A percentile compares a stretch with the other conserved stretches of the same genome.
phyloP scores from a whole-genome alignment of 805 yeast genomes.

The Yamadazyma takamatsuzukensis region DNA sequence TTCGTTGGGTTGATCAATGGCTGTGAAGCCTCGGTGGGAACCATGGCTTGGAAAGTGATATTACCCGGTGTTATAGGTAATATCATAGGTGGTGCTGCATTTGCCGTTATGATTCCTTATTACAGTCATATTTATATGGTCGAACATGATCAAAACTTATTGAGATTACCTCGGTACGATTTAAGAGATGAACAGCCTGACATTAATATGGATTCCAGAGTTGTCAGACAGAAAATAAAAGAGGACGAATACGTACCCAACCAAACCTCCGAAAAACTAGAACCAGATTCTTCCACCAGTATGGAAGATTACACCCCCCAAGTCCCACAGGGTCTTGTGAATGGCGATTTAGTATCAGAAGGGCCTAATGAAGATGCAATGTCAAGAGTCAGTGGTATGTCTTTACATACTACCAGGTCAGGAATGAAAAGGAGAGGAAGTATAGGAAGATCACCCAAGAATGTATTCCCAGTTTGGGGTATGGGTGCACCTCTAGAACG shows the following conservation, averaged over 20 bases:
- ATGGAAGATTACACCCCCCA: slow-evolving; percentile 3
- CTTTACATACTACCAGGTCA: slow-evolving; percentile 3
- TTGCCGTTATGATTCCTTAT: slow-evolving; percentile 64
- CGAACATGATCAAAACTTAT: slow-evolving; percentile 59
- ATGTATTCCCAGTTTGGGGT: slow-evolving; percentile 76
- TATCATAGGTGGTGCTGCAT: slow-evolving; percentile 71
- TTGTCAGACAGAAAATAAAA: slow-evolving; percentile 45
- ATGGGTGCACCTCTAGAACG: slow-evolving; percentile 64
- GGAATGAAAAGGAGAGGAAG: too few species aligned
- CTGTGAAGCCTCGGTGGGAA: slow-evolving; percentile 55
- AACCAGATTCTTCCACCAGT: slow-evolving; percentile 5
- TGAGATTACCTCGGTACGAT: slow-evolving; percentile 66
- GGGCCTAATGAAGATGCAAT: not conserved
- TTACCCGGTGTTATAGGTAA: slow-evolving; percentile 74
- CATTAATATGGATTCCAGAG: slow-evolving; percentile 72
- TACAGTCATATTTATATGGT: slow-evolving; percentile 70
- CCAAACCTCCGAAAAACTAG: not conserved
- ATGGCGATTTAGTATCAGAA: too few species aligned
- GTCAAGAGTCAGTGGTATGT: slow-evolving; percentile 2
- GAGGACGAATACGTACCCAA: not conserved
- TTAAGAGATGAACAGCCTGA: slow-evolving; percentile 80
- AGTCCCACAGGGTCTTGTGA: slow-evolving; percentile 9
- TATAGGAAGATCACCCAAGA: slow-evolving; percentile 57
- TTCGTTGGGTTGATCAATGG: slow-evolving; percentile 67
- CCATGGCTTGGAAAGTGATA: slow-evolving; percentile 67